Evolutionary conservation across 2,329 filamentous ascomycete species (phyloP), one percentile per base, ranked within the genome.

Genomic region (Talaromyces islandicus): DNA sequence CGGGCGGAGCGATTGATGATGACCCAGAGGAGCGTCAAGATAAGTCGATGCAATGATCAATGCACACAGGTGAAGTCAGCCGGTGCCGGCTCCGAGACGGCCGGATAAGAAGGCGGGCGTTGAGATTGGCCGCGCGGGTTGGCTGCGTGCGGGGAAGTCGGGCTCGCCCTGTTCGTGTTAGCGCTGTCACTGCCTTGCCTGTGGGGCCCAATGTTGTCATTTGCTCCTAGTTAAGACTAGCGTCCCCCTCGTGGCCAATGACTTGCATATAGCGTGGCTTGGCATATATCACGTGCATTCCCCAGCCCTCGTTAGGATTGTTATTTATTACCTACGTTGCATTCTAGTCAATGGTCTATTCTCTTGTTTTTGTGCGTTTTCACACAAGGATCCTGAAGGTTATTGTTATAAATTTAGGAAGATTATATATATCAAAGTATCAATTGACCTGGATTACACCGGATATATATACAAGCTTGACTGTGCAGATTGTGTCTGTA

Each of bases 121-220:
- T 35, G 29, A 50, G 54, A 60, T 53, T 56, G 54, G 43, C 48
- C 12, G 58, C 46, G 48, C 56, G 58, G 51, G 51, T 27, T 43
- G 27, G 27, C 48, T 19, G 58, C 46, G 54, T 60, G 58, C 58
- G 58, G 58, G 58, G 58, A 55, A 55, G 27, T 57, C 54, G 54
- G 53, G 48, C 58, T 55, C 25, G 24, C 51, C 11, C 51, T 30
- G 51, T 30, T 54, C 24, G 43, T 7, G 43, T 46, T 46, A 46
- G 43, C 43, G 43, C 43, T 17, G 19, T 43, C n/a, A 46, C 9
- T 21, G 43, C 7, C 14, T 17, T 3, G 10, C 32, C 32, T 3
- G 43, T 46, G 43, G 19, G 19, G 43, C n/a, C 5, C 43, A 19
- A 46, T 24, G 43, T 21, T 46, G 21, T 46, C 43, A 46, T 46